Base-by-base conservation (phyloP, 2,329 filamentous ascomycete genomes). In the Nemania diffusa region DNA sequence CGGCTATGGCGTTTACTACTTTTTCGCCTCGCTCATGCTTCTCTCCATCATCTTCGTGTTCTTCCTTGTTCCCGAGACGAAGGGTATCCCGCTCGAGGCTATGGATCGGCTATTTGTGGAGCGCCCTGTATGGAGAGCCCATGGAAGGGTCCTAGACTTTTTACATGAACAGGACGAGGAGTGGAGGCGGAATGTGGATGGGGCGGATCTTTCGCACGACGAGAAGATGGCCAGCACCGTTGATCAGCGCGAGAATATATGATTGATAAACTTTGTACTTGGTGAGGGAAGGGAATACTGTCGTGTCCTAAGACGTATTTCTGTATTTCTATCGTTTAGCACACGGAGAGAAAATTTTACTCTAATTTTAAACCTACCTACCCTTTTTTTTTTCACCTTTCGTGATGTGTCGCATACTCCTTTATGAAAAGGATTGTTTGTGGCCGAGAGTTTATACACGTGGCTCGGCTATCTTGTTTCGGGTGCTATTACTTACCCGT, bases 1-100 rank as follows among this genome's bases (percentile, higher is more conserved):
- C 82, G 80, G 81, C n/a, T 91, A 86, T 71, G 90, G 88, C 26
- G 88, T 90, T 0, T 91, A 90, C 78, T 87, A 91, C 72, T 90
- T 92, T 82, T 92, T 92, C 70, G 89, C 88, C 1, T 82, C 84
- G 0, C 80, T 91, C 53, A 90, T 90, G 83, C 77, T 90, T 13
- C 65, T 84, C 9, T 86, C 86, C 0, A 80, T 84, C 59, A 65
- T 86, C 61, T 91, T 90, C 69, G 84, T 90, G 27, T 91, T 81
- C 75, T 89, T 89, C 80, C 81, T 88, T 51, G 72, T 91, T 0
- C 89, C 89, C 0, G 89, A 91, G 80, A 91, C 89, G 2, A 91
- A 90, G 80, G 82, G 84, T 48, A 81, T 91, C 13, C 88, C 88
- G 0, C 81, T 91, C 2, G 90, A 92, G 77, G 83, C 82, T 32